Conservation (phyloP, 192 early-diverging fungal genomes). For the Obelidium mucronatum region DNA sequence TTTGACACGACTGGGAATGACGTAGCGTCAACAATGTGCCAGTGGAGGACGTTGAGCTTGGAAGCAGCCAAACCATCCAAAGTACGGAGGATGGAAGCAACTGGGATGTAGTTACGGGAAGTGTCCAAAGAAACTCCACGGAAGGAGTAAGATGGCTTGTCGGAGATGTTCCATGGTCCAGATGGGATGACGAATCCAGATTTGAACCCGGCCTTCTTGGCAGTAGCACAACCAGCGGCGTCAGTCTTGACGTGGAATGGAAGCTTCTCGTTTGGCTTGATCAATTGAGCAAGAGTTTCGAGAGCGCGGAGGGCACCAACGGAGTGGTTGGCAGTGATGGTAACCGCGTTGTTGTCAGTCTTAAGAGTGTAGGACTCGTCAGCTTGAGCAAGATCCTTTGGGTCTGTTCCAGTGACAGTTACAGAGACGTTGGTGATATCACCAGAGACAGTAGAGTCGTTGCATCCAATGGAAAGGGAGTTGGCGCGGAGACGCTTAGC, state of each 20-base stretch:
- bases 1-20: conserved; percentile 18
- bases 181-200: conserved; percentile 17
- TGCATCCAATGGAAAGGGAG: neutral
- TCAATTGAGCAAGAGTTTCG: conserved; percentile 75
- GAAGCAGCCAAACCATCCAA: conserved; percentile 33
- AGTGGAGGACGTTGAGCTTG: conserved; percentile 41
- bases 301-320: conserved; percentile 77
- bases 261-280: conserved; percentile 27
- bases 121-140: conserved; percentile 49
- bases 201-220: neutral
- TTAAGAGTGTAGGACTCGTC: conserved; percentile 30
- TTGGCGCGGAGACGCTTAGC: neutral
- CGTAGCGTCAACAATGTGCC: conserved; percentile 52
- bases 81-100: conserved; percentile 29
- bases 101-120: conserved; percentile 47
- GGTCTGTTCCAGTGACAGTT: conserved; percentile 2
- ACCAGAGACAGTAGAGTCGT: neutral
- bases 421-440: neutral
- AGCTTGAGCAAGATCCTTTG: conserved; percentile 43
- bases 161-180: conserved; percentile 7
- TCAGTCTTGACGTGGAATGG: conserved; percentile 52
- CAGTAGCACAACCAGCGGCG: conserved; percentile 54
- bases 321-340: conserved; percentile 62
- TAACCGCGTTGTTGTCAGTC: neutral
- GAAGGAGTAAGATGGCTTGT: conserved; percentile 22